Evolutionary conservation across 768 basidiomycete genomes (phyloP).

Genomic region (Suillus brevipes): DNA sequence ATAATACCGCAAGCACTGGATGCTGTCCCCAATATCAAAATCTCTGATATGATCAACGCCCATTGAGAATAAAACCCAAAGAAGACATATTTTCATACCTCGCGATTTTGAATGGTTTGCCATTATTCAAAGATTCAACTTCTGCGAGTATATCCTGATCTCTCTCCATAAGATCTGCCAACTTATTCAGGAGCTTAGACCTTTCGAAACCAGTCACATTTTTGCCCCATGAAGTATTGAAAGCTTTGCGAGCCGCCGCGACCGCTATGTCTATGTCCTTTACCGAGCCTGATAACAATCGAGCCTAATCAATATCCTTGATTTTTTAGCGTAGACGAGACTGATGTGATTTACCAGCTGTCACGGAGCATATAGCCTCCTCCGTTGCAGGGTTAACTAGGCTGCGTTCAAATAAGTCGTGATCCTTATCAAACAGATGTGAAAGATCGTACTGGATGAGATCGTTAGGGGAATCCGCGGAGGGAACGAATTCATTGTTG

Average conservation of each 20-base stretch:
- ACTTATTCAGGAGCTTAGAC: slow-evolving; percentile 76
- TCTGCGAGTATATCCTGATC: slow-evolving; percentile 81
- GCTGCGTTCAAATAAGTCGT: slow-evolving; percentile 36
- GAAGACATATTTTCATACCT: slow-evolving; percentile 36
- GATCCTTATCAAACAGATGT: slow-evolving; percentile 21
- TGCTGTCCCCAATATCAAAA: slow-evolving; percentile 75
- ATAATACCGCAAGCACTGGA: slow-evolving; percentile 85
- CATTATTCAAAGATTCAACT: slow-evolving; percentile 86
- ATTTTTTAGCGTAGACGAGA: background rate
- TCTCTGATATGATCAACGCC: slow-evolving; percentile 47
- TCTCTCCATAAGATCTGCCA: slow-evolving; percentile 88
- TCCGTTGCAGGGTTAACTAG: slow-evolving; percentile 85
- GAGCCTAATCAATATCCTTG: background rate
- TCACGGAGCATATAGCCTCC: slow-evolving; percentile 65
- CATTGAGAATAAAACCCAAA: background rate
- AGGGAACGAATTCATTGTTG: slow-evolving; percentile 85
- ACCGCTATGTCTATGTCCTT: slow-evolving; percentile 86
- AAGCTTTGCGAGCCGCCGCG: slow-evolving; percentile 78
- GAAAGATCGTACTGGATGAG: slow-evolving; percentile 53
- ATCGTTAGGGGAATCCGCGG: slow-evolving; percentile 60
- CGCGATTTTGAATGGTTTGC: slow-evolving; percentile 76
- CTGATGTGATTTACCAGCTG: slow-evolving; percentile 47
- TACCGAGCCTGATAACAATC: slow-evolving; percentile 47
- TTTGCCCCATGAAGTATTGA: slow-evolving; percentile 86
- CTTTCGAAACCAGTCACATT: slow-evolving; percentile 84